These are phyloP conservation scores for Telopea speciosissima DNA, from an alignment of 177 flowering plant species.

Conservation along the genomic window DNA sequence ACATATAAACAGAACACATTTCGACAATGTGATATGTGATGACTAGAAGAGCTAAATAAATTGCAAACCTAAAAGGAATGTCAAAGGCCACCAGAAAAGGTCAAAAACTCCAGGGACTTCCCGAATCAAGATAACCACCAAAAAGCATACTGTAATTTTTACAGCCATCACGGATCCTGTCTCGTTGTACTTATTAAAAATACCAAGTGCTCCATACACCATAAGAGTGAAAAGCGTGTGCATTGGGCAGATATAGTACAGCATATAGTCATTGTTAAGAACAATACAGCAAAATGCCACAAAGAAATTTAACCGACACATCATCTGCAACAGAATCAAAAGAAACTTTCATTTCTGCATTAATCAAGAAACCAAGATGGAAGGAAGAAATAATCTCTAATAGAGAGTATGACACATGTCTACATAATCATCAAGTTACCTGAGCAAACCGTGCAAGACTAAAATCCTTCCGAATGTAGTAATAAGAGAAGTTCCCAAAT, in stretches of 20 bases:
- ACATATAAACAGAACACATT: not conserved
- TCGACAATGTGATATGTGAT: not conserved
- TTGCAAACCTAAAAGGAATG: slow-evolving; percentile 69
- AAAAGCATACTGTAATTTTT: slow-evolving; percentile 68
- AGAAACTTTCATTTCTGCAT: not conserved
- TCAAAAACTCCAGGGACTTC: slow-evolving; percentile 94
- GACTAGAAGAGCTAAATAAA: not conserved
- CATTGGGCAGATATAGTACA: slow-evolving; percentile 98
- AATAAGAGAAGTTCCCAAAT: slow-evolving; percentile 96
- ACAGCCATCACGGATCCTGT: slow-evolving; percentile 72
- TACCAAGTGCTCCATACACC: slow-evolving; percentile 96
- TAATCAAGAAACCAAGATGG: not conserved
- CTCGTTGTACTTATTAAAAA: slow-evolving; percentile 83
- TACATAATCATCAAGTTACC: slow-evolving; percentile 31
- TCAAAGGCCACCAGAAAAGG: slow-evolving; percentile 73
- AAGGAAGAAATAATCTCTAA: not conserved
- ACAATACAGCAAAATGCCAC: slow-evolving; percentile 86
- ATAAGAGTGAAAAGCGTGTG: slow-evolving; percentile 93
- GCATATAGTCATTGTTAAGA: slow-evolving; percentile 87
- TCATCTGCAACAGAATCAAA: slow-evolving; percentile 62
- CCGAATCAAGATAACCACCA: slow-evolving; percentile 88
- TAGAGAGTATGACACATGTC: not conserved
- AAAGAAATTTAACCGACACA: slow-evolving; percentile 97
- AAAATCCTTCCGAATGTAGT: slow-evolving; percentile 91
- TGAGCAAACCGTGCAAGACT: slow-evolving; percentile 88